Evolutionary conservation across 73 alveolate genomes (phyloP).

Genomic region (Paraurostyla sp.): DNA sequence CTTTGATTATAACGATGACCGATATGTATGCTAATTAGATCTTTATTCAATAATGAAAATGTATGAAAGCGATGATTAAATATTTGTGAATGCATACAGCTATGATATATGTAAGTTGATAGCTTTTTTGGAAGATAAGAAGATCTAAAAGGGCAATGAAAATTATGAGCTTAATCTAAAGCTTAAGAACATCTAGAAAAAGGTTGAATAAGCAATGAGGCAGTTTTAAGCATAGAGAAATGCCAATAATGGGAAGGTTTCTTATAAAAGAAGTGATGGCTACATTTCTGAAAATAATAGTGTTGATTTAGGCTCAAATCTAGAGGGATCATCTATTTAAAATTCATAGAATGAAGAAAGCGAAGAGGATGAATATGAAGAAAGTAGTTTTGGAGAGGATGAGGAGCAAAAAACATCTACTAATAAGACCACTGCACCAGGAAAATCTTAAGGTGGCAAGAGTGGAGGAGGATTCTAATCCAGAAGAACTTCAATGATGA

Average conservation of each 20-base stretch:
- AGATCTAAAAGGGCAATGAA: constrained; percentile 38
- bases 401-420: constrained; percentile 17
- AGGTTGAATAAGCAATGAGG: constrained; percentile 42
- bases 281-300: background rate
- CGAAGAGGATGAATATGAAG: constrained; percentile 46
- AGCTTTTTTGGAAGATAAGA: constrained; percentile 38
- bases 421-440: constrained; percentile 14
- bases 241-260: background rate
- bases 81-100: constrained; percentile 39
- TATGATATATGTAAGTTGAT: constrained; percentile 37
- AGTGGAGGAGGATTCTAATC: background rate
- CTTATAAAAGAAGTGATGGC: background rate
- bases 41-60: constrained; percentile 50
- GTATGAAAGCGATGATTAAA: constrained; percentile 56
- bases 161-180: constrained; percentile 34
- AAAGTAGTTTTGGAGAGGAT: background rate
- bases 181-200: constrained; percentile 34
- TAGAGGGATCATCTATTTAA: background rate
- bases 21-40: constrained; percentile 36
- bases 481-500: background rate
- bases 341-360: background rate
- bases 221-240: background rate
- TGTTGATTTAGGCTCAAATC: background rate
- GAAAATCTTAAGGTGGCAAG: background rate
- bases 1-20: constrained; percentile 54